Conservation (phyloP, 2,329 filamentous ascomycete species). For the Phoma sp. region DNA sequence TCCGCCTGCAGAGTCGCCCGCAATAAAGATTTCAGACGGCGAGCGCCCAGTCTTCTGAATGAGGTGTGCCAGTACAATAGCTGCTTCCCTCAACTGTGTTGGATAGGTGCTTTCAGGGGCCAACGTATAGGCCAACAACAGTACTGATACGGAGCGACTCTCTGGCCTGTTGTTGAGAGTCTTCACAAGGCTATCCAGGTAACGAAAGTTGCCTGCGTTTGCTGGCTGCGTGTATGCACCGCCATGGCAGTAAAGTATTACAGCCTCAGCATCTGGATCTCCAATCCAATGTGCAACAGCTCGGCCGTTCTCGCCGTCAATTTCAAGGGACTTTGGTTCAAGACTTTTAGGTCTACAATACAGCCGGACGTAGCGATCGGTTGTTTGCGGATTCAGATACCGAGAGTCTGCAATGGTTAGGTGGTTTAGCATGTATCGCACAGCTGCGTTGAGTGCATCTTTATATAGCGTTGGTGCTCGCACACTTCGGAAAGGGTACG, state of each 20-base stretch:
- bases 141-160: constrained; percentile 17
- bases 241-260: constrained; percentile 33
- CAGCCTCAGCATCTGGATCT: constrained; percentile 22
- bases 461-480: constrained; percentile 19
- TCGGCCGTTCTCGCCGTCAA: constrained; percentile 7
- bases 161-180: constrained; percentile 17
- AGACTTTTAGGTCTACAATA: constrained; percentile 21
- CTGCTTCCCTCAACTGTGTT: constrained; percentile 29
- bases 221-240: constrained; percentile 30
- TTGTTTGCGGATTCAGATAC: constrained; percentile 24
- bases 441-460: constrained; percentile 25
- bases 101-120: constrained; percentile 30
- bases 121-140: constrained; percentile 31
- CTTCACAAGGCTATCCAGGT: constrained; percentile 15
- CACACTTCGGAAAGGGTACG: constrained; percentile 25
- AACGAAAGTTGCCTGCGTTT: constrained; percentile 18
- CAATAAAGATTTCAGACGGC: constrained; percentile 20
- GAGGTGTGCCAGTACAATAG: constrained; percentile 24
- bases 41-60: constrained; percentile 15
- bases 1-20: constrained; percentile 20
- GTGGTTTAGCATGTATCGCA: constrained; percentile 22
- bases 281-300: constrained; percentile 35
- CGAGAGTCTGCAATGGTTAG: constrained; percentile 31
- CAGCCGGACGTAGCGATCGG: constrained; percentile 18
- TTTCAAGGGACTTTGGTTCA: constrained; percentile 17